These are phyloP conservation scores for Curvularia sp. DNA, from an alignment of 2,329 filamentous ascomycete genomes.

Conservation along the genomic window DNA sequence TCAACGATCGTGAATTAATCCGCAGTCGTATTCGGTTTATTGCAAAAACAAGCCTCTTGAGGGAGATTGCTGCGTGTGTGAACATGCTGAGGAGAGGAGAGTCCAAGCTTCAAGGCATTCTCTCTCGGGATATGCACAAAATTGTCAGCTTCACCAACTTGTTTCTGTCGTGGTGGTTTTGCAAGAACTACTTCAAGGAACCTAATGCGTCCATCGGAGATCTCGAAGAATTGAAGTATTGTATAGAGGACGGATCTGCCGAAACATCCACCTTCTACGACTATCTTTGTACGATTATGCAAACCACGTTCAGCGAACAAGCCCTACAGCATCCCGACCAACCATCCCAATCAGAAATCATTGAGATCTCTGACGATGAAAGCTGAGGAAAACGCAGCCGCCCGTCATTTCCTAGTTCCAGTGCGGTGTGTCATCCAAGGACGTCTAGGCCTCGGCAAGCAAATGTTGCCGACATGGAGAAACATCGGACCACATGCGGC, in stretches of 20 bases:
- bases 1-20: slow-evolving; percentile 30
- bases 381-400: slow-evolving; percentile 8
- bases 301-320: slow-evolving; percentile 35
- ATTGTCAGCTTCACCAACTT: slow-evolving; percentile 38
- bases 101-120: slow-evolving; percentile 35
- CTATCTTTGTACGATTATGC: slow-evolving; percentile 34
- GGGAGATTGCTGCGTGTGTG: slow-evolving; percentile 37
- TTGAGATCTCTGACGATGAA: slow-evolving; percentile 42
- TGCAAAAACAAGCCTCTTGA: slow-evolving; percentile 27
- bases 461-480: slow-evolving; percentile 9
- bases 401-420: background rate
- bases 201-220: slow-evolving; percentile 13
- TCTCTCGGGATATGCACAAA: slow-evolving; percentile 35
- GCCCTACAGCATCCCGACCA: slow-evolving; percentile 28
- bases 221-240: slow-evolving; percentile 28
- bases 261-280: slow-evolving; percentile 36
- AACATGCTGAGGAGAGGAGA: slow-evolving; percentile 31
- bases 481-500: slow-evolving; percentile 13
- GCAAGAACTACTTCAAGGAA: slow-evolving; percentile 27
- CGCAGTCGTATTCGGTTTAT: slow-evolving; percentile 30
- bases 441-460: slow-evolving; percentile 11
- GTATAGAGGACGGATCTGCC: slow-evolving; percentile 18
- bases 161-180: slow-evolving; percentile 49
- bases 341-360: slow-evolving; percentile 39
- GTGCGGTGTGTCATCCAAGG: background rate